phyloP scores from a whole-genome alignment of 345 rosid species.

The Euphorbia pulcherrima region DNA sequence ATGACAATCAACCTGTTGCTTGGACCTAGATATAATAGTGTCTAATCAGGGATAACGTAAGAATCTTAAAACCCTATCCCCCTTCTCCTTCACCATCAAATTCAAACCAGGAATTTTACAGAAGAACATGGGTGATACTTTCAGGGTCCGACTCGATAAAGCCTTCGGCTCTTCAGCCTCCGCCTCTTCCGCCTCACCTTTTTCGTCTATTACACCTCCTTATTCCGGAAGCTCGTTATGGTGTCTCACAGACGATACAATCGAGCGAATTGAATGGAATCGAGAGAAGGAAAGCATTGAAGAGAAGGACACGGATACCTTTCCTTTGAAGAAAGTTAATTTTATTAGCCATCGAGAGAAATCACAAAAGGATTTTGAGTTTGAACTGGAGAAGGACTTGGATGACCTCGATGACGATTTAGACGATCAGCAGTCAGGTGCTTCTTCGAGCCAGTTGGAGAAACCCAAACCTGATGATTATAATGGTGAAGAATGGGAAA shows the following conservation, averaged over 20 bases:
- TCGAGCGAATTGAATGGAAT: constrained; percentile 45
- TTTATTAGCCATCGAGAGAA: constrained; percentile 16
- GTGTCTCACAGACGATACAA: constrained; percentile 67
- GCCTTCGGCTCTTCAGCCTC: constrained; percentile 58
- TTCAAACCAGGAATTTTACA: neutral
- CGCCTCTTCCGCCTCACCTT: neutral
- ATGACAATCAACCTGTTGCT: too few relatives aligned
- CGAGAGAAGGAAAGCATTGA: constrained; percentile 25
- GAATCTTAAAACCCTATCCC: constrained; percentile 11
- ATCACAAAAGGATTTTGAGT: constrained; percentile 11
- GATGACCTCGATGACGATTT: constrained; percentile 29
- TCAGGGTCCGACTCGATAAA: constrained; percentile 63
- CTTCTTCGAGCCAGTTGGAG: constrained; percentile 11
- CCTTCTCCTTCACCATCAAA: too few relatives aligned
- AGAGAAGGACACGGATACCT: constrained; percentile 11
- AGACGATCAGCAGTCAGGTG: constrained; percentile 14
- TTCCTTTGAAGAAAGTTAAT: constrained; percentile 25
- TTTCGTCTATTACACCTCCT: constrained; percentile 2
- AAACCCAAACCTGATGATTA: constrained; percentile 41
- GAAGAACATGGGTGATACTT: constrained; percentile 43
- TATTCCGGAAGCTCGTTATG: constrained; percentile 39
- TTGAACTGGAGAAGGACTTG: constrained; percentile 37
- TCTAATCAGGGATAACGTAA: neutral
- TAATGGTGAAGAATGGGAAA: constrained; percentile 69
- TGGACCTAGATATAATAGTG: constrained; percentile 20